Conservation (phyloP, 75 land plant genomes). For the Picea sitchensis region DNA sequence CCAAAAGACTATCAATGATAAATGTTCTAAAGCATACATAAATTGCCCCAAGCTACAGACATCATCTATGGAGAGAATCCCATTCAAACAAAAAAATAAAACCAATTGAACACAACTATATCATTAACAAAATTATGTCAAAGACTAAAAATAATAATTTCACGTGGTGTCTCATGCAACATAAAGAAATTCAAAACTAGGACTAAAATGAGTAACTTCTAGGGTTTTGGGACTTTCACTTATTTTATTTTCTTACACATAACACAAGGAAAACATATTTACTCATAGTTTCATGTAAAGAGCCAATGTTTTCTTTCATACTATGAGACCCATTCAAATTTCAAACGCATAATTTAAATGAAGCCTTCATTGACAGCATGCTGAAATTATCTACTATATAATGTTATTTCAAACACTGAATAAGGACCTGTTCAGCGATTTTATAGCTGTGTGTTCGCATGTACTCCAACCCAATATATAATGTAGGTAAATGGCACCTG, state of each 20-base stretch:
- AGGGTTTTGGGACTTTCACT: not conserved
- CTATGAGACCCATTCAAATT: not conserved
- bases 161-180: not conserved
- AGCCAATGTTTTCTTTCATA: not conserved
- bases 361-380: not conserved
- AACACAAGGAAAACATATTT: not conserved
- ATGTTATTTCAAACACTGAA: not conserved
- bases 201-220: not conserved
- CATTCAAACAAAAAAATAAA: too few species aligned
- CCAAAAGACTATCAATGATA: not conserved
- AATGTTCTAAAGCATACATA: not conserved
- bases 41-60: too few species aligned
- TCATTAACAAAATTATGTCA: too few species aligned
- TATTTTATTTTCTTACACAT: not conserved
- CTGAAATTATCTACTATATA: not conserved
- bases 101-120: too few species aligned
- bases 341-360: not conserved
- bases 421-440: conserved; percentile 86
- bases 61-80: too few species aligned
- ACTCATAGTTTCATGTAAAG: not conserved
- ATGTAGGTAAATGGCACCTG: conserved; percentile 91
- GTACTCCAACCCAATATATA: conserved; percentile 98
- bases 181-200: not conserved
- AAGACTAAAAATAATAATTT: too few species aligned
- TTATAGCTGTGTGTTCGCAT: conserved; percentile 94